These are phyloP conservation scores for Pythium apleroticum DNA, from an alignment of 352 stramenopile genomes.

Conservation along the genomic window DNA sequence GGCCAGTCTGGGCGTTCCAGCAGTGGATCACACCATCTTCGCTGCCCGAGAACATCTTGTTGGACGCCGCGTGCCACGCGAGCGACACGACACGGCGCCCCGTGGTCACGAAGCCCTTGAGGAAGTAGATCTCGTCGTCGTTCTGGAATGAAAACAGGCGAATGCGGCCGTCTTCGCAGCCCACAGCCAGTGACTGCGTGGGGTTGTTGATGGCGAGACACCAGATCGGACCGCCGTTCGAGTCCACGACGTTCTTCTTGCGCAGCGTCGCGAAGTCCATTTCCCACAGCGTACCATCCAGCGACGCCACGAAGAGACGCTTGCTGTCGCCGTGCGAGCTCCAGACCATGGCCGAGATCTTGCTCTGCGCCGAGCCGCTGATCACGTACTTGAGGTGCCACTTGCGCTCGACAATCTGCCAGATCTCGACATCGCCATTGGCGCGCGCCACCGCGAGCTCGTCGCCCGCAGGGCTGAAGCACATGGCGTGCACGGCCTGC, in stretches of 20 bases:
- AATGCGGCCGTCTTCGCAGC: slow-evolving; percentile 90
- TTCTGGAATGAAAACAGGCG: slow-evolving; percentile 82
- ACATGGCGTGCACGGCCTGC: slow-evolving; percentile 58
- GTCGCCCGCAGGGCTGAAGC: slow-evolving; percentile 55
- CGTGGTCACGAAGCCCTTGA: slow-evolving; percentile 80
- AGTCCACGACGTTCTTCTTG: slow-evolving; percentile 82
- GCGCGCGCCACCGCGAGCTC: slow-evolving; percentile 73
- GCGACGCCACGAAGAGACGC: slow-evolving; percentile 66
- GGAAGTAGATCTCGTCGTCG: slow-evolving; percentile 75
- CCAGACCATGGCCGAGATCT: slow-evolving; percentile 78
- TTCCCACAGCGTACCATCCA: slow-evolving; percentile 82
- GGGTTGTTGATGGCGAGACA: slow-evolving; percentile 75
- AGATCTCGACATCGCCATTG: slow-evolving; percentile 84
- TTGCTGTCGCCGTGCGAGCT: slow-evolving; percentile 20
- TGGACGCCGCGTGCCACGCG: slow-evolving; percentile 67
- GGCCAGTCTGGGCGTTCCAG: slow-evolving; percentile 76
- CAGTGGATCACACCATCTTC: slow-evolving; percentile 87
- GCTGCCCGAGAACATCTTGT: slow-evolving; percentile 85
- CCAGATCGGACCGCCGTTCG: slow-evolving; percentile 88
- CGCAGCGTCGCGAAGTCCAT: slow-evolving; percentile 68
- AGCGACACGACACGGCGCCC: slow-evolving; percentile 78
- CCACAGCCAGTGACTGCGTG: slow-evolving; percentile 69
- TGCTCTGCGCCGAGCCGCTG: slow-evolving; percentile 51
- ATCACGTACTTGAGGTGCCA: slow-evolving; percentile 79
- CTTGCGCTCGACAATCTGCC: slow-evolving; percentile 52